These are phyloP conservation scores for Pisolithus albus DNA, from an alignment of 768 basidiomycete species.

Conservation along the genomic window DNA sequence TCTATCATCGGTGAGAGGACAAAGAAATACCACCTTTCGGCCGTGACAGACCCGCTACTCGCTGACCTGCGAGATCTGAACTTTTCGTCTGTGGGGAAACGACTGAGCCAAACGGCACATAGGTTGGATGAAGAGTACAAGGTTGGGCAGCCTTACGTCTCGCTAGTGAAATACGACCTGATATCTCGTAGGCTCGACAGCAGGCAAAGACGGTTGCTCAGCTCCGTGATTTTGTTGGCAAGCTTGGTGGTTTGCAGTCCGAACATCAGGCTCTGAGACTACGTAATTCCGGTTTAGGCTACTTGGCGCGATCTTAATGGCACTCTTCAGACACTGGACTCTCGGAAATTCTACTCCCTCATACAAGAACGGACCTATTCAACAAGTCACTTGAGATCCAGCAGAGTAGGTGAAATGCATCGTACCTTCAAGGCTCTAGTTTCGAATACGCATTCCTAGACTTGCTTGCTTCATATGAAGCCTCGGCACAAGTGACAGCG, in stretches of 20 bases:
- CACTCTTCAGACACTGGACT: constrained; percentile 72
- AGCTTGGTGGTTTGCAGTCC: constrained; percentile 83
- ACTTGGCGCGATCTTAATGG: constrained; percentile 1
- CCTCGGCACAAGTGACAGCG: constrained; percentile 67
- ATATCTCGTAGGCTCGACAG: constrained; percentile 54
- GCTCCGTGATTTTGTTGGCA: constrained; percentile 91
- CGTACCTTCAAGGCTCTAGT: constrained; percentile 7
- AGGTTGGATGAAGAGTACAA: constrained; percentile 92
- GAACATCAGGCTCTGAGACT: constrained; percentile 87
- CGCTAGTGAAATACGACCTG: constrained; percentile 1
- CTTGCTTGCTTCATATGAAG: constrained; percentile 88
- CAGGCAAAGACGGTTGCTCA: constrained; percentile 89
- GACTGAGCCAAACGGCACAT: constrained; percentile 73
- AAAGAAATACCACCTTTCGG: constrained; percentile 83
- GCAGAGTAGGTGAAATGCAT: constrained; percentile 57
- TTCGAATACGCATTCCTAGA: constrained; percentile 40
- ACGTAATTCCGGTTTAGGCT: constrained; percentile 41
- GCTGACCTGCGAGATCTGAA: constrained; percentile 84
- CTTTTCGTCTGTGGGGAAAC: constrained; percentile 82
- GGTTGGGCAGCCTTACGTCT: constrained; percentile 31
- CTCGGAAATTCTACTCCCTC: constrained; percentile 83
- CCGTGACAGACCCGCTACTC: constrained; percentile 72
- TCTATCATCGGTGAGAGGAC: constrained; percentile 70
- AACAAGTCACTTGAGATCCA: constrained; percentile 91
- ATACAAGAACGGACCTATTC: constrained; percentile 82